Evolutionary conservation across 2,329 filamentous ascomycete genomes (phyloP).

Genomic region (Sclerotinia subarctica): DNA sequence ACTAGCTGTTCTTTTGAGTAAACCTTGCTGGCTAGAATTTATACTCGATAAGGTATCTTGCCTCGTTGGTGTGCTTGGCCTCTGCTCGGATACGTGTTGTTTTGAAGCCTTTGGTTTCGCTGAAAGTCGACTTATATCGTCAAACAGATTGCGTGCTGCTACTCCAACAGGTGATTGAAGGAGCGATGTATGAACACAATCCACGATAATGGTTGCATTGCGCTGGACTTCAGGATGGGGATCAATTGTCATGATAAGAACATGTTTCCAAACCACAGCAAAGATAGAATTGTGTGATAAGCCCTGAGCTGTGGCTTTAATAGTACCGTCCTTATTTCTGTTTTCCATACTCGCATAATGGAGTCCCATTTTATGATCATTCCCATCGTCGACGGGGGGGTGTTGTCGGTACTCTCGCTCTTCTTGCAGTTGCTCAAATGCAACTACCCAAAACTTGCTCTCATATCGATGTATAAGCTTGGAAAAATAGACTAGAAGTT

Average conservation of each 20-base stretch:
- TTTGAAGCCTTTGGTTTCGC: constrained; percentile 45
- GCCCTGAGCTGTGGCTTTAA: constrained; percentile 55
- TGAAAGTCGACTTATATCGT: constrained; percentile 62
- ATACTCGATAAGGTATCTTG: constrained; percentile 37
- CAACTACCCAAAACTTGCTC: constrained; percentile 85
- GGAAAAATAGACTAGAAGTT: constrained; percentile 90
- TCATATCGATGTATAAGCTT: constrained; percentile 87
- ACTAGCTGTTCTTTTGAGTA: constrained; percentile 62
- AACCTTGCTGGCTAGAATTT: constrained; percentile 53
- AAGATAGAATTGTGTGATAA: constrained; percentile 87
- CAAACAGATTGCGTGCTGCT: constrained; percentile 68
- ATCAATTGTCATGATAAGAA: constrained; percentile 86
- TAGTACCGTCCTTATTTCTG: constrained; percentile 55
- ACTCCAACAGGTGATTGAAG: constrained; percentile 72
- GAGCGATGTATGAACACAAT: constrained; percentile 76
- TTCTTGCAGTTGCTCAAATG: constrained; percentile 84
- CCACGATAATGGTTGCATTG: constrained; percentile 79
- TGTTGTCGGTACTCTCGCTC: constrained; percentile 68
- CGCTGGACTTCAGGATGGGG: constrained; percentile 90
- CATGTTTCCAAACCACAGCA: constrained; percentile 89
- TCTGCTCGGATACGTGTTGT: constrained; percentile 29
- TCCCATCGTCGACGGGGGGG: constrained; percentile 53
- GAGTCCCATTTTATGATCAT: constrained; percentile 59
- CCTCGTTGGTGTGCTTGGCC: constrained; percentile 36
- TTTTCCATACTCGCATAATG: constrained; percentile 58